Evolutionary conservation across 345 rosid species (phyloP).

Genomic region (Rubroshorea leprosula): DNA sequence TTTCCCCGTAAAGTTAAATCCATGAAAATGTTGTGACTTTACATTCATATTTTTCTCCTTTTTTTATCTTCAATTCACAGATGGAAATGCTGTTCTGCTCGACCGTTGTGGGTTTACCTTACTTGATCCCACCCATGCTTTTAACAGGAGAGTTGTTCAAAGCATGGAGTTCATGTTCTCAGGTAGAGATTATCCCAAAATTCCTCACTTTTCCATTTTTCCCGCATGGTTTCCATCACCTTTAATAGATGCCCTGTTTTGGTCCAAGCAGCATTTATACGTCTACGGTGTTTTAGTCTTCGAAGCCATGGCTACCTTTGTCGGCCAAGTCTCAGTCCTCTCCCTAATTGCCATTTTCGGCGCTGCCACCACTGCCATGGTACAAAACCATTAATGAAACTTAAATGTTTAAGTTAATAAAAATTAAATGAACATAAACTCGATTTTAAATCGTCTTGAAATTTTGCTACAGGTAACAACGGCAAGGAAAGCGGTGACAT

Average conservation of each 20-base stretch:
- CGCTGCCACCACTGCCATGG: constrained; percentile 97
- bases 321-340: constrained; percentile 89
- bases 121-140: constrained; percentile 88
- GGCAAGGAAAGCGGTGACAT: constrained; percentile 67
- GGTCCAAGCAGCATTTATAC: constrained; percentile 65
- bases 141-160: constrained; percentile 88
- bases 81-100: constrained; percentile 97
- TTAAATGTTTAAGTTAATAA: background rate
- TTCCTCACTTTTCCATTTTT: background rate
- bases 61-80: constrained; percentile 23
- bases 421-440: background rate
- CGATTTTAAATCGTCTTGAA: background rate
- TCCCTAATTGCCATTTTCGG: constrained; percentile 93
- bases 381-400: constrained; percentile 13
- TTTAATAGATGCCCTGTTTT: background rate
- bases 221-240: background rate
- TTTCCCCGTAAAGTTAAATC: background rate
- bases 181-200: constrained; percentile 36
- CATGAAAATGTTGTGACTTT: constrained; percentile 7
- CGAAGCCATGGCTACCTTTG: constrained; percentile 94
- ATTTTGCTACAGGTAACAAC: constrained; percentile 43
- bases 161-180: constrained; percentile 91
- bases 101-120: constrained; percentile 84
- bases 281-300: constrained; percentile 86
- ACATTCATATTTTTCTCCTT: background rate